phyloP scores from a whole-genome alignment of 176 grass and related monocot species.

The Alloteropsis semialata region DNA sequence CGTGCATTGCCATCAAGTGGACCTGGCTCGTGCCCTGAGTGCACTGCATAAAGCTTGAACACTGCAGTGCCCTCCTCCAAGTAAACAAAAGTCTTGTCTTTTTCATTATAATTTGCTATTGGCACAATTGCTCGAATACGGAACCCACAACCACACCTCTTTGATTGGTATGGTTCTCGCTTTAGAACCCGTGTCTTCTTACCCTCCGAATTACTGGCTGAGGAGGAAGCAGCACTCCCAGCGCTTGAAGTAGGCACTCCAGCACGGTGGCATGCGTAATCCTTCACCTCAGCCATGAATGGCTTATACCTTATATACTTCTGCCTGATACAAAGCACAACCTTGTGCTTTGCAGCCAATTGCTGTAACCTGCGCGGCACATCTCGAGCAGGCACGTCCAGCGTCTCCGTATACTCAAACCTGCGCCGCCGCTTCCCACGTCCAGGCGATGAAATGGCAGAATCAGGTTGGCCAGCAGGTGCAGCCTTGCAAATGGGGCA shows the following conservation, averaged over 20 bases:
- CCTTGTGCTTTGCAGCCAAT: slow-evolving; percentile 93
- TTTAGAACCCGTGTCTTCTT: slow-evolving; percentile 85
- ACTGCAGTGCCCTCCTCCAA: slow-evolving; percentile 91
- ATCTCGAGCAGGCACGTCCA: slow-evolving; percentile 85
- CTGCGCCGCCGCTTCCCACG: slow-evolving; percentile 73
- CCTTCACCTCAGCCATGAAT: slow-evolving; percentile 98
- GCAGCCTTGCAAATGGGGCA: slow-evolving; percentile 75
- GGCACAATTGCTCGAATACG: slow-evolving; percentile 98
- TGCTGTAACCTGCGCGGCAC: slow-evolving; percentile 83
- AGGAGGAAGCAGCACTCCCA: slow-evolving; percentile 29
- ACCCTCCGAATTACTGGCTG: slow-evolving; percentile 38
- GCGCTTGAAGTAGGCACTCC: slow-evolving; percentile 69
- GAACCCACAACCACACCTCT: slow-evolving; percentile 95
- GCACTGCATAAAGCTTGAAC: slow-evolving; percentile 94
- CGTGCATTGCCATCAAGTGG: slow-evolving; percentile 96
- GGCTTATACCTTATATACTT: slow-evolving; percentile 99
- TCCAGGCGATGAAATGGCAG: slow-evolving; percentile 40
- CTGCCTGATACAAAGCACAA: slow-evolving; percentile 95
- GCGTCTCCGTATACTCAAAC: slow-evolving; percentile 93
- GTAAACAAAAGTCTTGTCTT: slow-evolving; percentile 97
- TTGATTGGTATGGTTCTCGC: slow-evolving; percentile 93
- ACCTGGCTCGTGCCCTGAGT: slow-evolving; percentile 91
- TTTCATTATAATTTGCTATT: slow-evolving; percentile 95
- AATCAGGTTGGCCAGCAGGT: slow-evolving; percentile 46
- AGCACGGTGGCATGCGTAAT: slow-evolving; percentile 95